Conservation (phyloP, 176 grass and related monocot species). For the Hordeum vulgare region MorexV3_pseudomolecules_assembly NC_058522.1:534341657-534342156, state of each 20-base stretch:
- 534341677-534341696: slow-evolving; percentile 4
- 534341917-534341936: neutral
- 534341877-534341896: neutral
- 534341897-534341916: too few relatives aligned
- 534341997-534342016: neutral
- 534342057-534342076: too few relatives aligned
- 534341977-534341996: neutral
- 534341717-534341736: neutral
- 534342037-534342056: too few relatives aligned
- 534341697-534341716: neutral
- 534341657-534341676: slow-evolving; percentile 9
- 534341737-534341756: neutral
- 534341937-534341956: neutral
- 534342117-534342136: slow-evolving; percentile 77
- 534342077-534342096: too few relatives aligned
- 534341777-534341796: slow-evolving; percentile 6
- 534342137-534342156: too few relatives aligned
- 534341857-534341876: neutral
- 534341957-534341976: neutral
- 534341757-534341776: neutral
- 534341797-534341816: slow-evolving; percentile 20
- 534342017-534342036: neutral
- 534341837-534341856: neutral
- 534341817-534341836: neutral
- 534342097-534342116: slow-evolving; percentile 32